Base-by-base conservation (phyloP, 1,139 yeast genomes). In the Blastobotrys capitulatus region DNA sequence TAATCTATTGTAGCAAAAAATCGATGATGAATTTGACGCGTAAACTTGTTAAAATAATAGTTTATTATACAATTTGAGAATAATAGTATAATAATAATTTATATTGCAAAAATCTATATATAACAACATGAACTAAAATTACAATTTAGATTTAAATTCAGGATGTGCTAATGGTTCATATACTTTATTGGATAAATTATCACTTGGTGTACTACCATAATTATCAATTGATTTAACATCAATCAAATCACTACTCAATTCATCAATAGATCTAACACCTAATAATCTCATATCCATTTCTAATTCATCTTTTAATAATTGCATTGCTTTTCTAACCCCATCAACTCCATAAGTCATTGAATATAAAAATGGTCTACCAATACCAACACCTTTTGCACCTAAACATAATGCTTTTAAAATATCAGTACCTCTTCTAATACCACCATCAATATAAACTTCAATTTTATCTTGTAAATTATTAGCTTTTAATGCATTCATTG, bases 261-360 rank as follows among this genome's bases (percentile, higher is more conserved):
- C 83, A 43, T 75, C 77, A 19, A 90, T 70, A 25, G 73, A 74
- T 20, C 79, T 80, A 32, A 79, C 95, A 40, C 97, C 97, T 46
- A 90, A 70, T 46, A 89, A 73, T 57, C 96, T 76, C 97, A 90
- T 87, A 66, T 84, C 81, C 92, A 88, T 86, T 55, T 78, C 80
- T 65, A 90, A 67, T 64, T 90, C 97, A 53, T 83, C 89, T 62
- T 82, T 84, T 58, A 90, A 72, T 44, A 88, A 70, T 60, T 84
- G 89, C 56, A 86, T 82, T 8, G 95, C 92, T 58, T 78, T 79
- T 49, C 73, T 72, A 16, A 89, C 96, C 53, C 97, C 97, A 8
- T 75, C 82, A 54, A 78, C 88, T 16, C 92, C 92, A 57, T 83
- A 84, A 1, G 84, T 75, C 82, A 83, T 80, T 48, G 90, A 88